Conservation (phyloP, 495 filamentous ascomycete species). For the Hyaloscypha finlandica region DNA sequence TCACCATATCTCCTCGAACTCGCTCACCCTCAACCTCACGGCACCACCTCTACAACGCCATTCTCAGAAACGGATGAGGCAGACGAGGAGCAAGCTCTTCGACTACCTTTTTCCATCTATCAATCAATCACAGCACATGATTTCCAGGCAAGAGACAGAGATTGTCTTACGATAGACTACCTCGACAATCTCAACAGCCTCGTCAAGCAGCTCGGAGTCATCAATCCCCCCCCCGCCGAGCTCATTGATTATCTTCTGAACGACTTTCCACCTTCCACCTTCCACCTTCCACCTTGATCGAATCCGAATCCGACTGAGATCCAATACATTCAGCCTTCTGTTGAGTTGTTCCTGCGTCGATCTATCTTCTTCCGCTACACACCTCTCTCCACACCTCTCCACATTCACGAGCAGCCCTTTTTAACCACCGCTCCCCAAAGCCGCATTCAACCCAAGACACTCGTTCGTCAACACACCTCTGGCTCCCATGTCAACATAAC, state of each 20-base stretch:
- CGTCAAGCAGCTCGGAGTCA: slow-evolving; percentile 28
- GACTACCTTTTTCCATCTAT: slow-evolving; percentile 43
- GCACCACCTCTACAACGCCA: slow-evolving; percentile 23
- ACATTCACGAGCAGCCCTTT: not conserved
- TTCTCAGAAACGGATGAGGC: slow-evolving; percentile 37
- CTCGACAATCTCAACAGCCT: slow-evolving; percentile 12
- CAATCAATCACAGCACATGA: slow-evolving; percentile 42
- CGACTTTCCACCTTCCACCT: not conserved
- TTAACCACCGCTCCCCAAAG: slow-evolving; percentile 29
- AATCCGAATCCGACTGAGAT: not conserved
- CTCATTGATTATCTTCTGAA: slow-evolving; percentile 27
- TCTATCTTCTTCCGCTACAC: not conserved
- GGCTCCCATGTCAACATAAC: slow-evolving; percentile 41
- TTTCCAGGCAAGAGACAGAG: slow-evolving; percentile 36
- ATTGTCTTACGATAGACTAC: slow-evolving; percentile 26
- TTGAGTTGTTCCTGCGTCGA: not conserved
- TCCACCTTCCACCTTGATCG: too few species aligned
- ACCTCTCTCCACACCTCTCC: not conserved
- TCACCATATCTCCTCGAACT: not conserved
- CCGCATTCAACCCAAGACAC: slow-evolving; percentile 25
- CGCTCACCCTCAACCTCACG: not conserved
- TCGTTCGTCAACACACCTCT: slow-evolving; percentile 22
- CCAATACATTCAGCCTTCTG: not conserved
- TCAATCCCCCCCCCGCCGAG: slow-evolving; percentile 39
- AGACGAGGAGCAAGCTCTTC: slow-evolving; percentile 51